A percentile compares a stretch with the other conserved stretches of the same genome.
Conservation (phyloP, 2,329 filamentous ascomycete genomes). For the Penicillium paneum region DNA sequence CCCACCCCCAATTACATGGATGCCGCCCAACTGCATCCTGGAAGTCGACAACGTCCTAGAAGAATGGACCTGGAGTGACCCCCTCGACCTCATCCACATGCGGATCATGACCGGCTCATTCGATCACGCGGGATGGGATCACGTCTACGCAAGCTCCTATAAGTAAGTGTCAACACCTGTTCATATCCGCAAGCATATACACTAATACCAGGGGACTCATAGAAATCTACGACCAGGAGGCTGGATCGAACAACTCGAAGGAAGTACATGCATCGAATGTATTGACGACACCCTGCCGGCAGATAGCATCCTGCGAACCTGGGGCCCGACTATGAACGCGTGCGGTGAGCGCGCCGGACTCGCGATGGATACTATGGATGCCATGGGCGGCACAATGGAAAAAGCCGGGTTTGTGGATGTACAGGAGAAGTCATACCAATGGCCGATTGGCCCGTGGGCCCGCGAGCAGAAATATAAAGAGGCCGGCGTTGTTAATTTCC, state of each 20-base stretch:
- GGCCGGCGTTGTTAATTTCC: background rate
- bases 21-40: conserved; percentile 2
- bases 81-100: conserved; percentile 2
- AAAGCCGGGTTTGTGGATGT: conserved; percentile 1
- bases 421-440: background rate
- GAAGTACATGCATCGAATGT: background rate
- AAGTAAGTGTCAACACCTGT: background rate
- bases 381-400: background rate
- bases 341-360: background rate
- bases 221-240: background rate
- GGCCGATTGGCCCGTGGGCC: conserved; percentile 6
- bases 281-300: background rate
- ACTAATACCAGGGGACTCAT: background rate
- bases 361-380: background rate
- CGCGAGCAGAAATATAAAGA: conserved; percentile 1
- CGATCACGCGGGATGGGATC: background rate
- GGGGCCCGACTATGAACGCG: background rate
- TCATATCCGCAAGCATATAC: background rate
- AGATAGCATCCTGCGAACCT: background rate
- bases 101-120: background rate
- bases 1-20: conserved; percentile 1
- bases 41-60: conserved; percentile 3
- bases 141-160: background rate
- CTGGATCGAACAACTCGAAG: conserved; percentile 7
- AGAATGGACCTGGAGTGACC: conserved; percentile 1